Conservation (phyloP, 805 yeast genomes). For the Pichia kluyveri region DNA sequence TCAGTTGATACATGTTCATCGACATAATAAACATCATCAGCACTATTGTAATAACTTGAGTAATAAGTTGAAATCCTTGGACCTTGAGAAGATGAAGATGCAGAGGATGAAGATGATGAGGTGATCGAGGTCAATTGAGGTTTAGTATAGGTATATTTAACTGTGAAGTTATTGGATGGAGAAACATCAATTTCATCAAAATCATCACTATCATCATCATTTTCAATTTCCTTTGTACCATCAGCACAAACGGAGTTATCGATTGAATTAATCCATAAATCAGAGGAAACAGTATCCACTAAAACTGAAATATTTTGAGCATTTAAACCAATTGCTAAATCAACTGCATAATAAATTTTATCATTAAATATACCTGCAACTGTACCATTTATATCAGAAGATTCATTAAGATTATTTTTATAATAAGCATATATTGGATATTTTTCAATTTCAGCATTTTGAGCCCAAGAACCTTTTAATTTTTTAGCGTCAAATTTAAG, state of each 20-base stretch:
- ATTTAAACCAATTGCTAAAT: slow-evolving; percentile 43
- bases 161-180: slow-evolving; percentile 1
- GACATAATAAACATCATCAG: slow-evolving; percentile 7
- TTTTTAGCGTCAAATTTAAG: slow-evolving; percentile 5
- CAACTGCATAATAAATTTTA: slow-evolving; percentile 33
- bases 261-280: slow-evolving; percentile 45
- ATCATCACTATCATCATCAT: slow-evolving; percentile 1
- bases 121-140: background rate
- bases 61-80: background rate
- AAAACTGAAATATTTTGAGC: slow-evolving; percentile 40
- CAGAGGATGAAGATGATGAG: background rate
- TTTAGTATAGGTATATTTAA: slow-evolving; percentile 1
- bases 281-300: slow-evolving; percentile 62
- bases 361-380: slow-evolving; percentile 13
- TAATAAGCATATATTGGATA: slow-evolving; percentile 6
- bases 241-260: slow-evolving; percentile 4
- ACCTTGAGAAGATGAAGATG: background rate
- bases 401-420: background rate
- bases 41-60: slow-evolving; percentile 5
- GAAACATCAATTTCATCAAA: background rate
- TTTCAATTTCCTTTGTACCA: background rate
- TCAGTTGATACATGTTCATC: slow-evolving; percentile 7
- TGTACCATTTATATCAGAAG: slow-evolving; percentile 1
- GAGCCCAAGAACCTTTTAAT: slow-evolving; percentile 8
- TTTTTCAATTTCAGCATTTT: slow-evolving; percentile 5